Percentiles rank a stretch among this genome's conserved stretches.
Conservation (phyloP, 257 asterid species). For the Nicotiana otophora region DNA sequence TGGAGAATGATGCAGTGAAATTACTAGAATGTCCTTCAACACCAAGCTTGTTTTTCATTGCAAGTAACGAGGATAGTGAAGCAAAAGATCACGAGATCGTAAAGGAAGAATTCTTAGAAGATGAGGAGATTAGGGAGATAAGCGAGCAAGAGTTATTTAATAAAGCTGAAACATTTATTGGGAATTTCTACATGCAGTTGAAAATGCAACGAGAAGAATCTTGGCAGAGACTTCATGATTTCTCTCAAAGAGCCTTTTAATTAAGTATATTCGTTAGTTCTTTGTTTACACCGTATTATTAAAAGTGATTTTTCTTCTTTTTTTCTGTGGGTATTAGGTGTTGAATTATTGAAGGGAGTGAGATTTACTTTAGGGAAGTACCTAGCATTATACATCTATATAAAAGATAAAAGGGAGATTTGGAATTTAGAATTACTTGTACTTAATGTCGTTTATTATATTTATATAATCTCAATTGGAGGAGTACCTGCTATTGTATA, state of each 20-base stretch:
- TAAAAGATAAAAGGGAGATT: no score
- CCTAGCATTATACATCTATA: no score
- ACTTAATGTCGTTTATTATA: no score
- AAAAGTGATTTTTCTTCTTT: background rate
- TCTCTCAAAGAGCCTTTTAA: constrained; percentile 28
- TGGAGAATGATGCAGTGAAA: background rate
- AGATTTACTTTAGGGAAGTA: no score
- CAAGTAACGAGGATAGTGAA: constrained; percentile 8
- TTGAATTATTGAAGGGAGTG: no score
- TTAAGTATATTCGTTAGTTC: no score
- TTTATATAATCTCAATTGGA: no score
- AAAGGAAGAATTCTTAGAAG: background rate
- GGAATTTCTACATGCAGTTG: constrained; percentile 52
- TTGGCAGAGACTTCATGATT: constrained; percentile 27
- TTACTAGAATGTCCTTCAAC: constrained; percentile 21
- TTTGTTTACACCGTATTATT: background rate
- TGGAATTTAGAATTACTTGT: no score
- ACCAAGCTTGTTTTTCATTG: constrained; percentile 46
- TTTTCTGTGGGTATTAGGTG: no score
- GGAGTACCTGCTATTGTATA: no score
- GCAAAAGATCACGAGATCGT: background rate
- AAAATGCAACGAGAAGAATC: constrained; percentile 68
- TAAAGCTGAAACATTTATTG: constrained; percentile 61
- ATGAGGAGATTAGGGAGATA: constrained; percentile 20
- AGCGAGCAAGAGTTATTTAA: constrained; percentile 45